Base-by-base conservation (phyloP, 257 asterid species). In the Paulownia fortunei region DNA sequence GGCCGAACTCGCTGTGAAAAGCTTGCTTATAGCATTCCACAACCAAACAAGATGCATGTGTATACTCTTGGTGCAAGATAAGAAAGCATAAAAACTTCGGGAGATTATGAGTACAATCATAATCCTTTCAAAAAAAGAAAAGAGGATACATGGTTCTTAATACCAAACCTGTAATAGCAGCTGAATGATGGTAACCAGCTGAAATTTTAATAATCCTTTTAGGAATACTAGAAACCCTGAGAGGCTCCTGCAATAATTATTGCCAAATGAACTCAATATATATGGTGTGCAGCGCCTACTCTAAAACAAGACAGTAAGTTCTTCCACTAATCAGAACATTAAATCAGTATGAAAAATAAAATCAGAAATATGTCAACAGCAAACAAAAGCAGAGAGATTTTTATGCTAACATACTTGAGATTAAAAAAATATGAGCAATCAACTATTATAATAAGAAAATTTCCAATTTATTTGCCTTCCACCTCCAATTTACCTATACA, bases 161-260 rank as follows among this genome's bases (percentile, higher is more conserved):
- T 80, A 36, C 11, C 59, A 52, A 74, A 94, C 99, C 98, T 89
- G 98, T 91, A 83, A 93, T 80, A 78, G 98, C 99, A 80, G 94
- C 92, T 76, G 98, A 95, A 83, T 95, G 98, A 87, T 95, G 95
- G 85, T 89, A 95, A 58, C 98, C 99, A 79, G 98, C 97, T 63
- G 99, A 84, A 86, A 95, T 86, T 75, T 84, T 85, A 64, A 83
- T 62, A 49, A 87, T 73, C 86, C 82, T 84, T 70, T 87, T 86
- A 71, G 90, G 89, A 79, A 95, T 84, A 73, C 92, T 86, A 62
- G 88, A 80, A 59, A 93, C 88, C 82, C 84, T 79, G 82, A 80
- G 73, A 83, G 98, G 97, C 78, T 84, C 94, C 98, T 92, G 87
- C 80, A 77, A 80, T 59, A 74, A 74, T 64, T 23, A 75, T 82